phyloP scores from a whole-genome alignment of 805 yeast species.

The Yamadazyma phyllophila region DNA sequence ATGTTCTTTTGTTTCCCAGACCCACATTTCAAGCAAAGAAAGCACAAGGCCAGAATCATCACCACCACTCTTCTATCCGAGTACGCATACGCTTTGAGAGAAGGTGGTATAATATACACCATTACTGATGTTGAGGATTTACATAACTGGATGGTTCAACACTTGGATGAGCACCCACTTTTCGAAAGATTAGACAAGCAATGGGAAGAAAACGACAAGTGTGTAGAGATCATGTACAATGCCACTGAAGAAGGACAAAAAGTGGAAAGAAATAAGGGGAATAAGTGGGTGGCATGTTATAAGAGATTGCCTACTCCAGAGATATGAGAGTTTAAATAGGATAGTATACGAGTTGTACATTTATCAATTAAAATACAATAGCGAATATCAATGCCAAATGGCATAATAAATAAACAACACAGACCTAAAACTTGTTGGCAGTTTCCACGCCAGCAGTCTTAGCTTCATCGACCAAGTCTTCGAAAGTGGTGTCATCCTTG shows the following conservation, averaged over 20 bases:
- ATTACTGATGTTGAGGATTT: constrained; percentile 94
- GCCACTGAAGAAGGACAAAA: constrained; percentile 99
- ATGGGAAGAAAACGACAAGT: constrained; percentile 76
- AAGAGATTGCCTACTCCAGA: constrained; percentile 65
- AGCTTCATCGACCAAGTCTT: constrained; percentile 24
- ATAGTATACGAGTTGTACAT: constrained; percentile 1
- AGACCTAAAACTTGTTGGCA: constrained; percentile 5
- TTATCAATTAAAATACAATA: background rate
- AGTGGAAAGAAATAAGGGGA: constrained; percentile 86
- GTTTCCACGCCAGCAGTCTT: constrained; percentile 15
- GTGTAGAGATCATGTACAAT: constrained; percentile 83
- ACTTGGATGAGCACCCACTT: constrained; percentile 85
- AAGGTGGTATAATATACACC: constrained; percentile 87
- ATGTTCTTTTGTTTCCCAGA: constrained; percentile 99
- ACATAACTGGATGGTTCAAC: constrained; percentile 95
- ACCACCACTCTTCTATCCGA: constrained; percentile 87
- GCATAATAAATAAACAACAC: constrained; percentile 5
- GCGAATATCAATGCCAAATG: background rate
- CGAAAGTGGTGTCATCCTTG: constrained; percentile 20
- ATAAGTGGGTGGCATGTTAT: constrained; percentile 85
- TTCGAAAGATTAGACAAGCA: constrained; percentile 76
- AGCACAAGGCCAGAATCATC: constrained; percentile 94
- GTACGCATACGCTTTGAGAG: constrained; percentile 84
- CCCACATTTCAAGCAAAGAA: constrained; percentile 96
- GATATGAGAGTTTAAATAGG: constrained; percentile 2